A percentile compares a stretch with the other conserved stretches of the same genome.
Conservation (phyloP, 192 early-diverging fungal genomes). For the Coemansia sp. region DNA sequence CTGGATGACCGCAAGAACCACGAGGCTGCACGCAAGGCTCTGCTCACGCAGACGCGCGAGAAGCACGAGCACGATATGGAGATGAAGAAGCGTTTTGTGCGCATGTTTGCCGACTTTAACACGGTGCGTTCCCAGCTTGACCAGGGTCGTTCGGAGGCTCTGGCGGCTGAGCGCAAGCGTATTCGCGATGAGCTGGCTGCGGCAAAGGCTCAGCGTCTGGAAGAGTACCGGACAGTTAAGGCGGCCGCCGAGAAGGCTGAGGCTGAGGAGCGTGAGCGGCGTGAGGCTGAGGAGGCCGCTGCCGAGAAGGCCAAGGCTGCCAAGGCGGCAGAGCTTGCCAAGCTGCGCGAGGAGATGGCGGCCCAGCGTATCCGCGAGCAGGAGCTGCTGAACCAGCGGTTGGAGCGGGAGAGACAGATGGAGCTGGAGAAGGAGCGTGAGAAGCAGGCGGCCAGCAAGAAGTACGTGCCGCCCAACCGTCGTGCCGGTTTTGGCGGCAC, state of each 20-base stretch:
- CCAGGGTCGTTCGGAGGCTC: slow-evolving; percentile 56
- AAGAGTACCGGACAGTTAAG: slow-evolving; percentile 44
- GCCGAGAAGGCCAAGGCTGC: slow-evolving; percentile 36
- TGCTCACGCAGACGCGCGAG: slow-evolving; percentile 58
- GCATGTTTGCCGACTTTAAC: slow-evolving; percentile 80
- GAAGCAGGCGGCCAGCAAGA: slow-evolving; percentile 8
- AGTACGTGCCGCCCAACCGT: slow-evolving; percentile 42
- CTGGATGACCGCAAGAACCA: slow-evolving; percentile 75
- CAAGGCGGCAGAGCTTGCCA: slow-evolving; percentile 40
- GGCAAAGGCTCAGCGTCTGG: slow-evolving; percentile 48
- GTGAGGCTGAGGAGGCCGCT: slow-evolving; percentile 31
- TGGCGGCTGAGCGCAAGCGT: slow-evolving; percentile 57
- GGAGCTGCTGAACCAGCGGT: slow-evolving; percentile 49
- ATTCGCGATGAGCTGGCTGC: slow-evolving; percentile 56
- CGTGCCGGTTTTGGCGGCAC: slow-evolving; percentile 8
- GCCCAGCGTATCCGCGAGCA: slow-evolving; percentile 44
- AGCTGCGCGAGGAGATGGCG: slow-evolving; percentile 41
- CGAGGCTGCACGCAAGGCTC: slow-evolving; percentile 66
- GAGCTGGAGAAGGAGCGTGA: slow-evolving; percentile 31
- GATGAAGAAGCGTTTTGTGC: slow-evolving; percentile 73
- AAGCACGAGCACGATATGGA: slow-evolving; percentile 71
- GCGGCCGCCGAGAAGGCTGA: slow-evolving; percentile 40
- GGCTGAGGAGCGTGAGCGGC: slow-evolving; percentile 52
- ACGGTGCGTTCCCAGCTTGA: slow-evolving; percentile 55
- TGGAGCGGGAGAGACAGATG: slow-evolving; percentile 24